Percentiles rank a stretch among this genome's conserved stretches.
These are phyloP conservation scores for Zasmidium citrigriseum DNA, from an alignment of 2,329 filamentous ascomycete genomes.

Conservation along the genomic window DNA sequence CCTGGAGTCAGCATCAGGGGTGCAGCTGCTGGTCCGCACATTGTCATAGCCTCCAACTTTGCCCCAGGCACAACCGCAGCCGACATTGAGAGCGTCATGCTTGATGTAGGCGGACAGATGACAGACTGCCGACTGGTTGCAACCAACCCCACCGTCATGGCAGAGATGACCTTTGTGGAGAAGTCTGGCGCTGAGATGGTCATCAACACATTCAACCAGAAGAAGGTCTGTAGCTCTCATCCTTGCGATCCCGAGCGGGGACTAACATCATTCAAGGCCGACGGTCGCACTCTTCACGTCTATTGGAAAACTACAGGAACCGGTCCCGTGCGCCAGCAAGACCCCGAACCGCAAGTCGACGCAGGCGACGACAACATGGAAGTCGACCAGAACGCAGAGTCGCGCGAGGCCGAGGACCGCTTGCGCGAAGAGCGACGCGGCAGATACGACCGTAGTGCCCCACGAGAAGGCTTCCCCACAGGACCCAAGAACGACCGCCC, in stretches of 20 bases:
- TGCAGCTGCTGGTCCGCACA: slow-evolving; percentile 64
- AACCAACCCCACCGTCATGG: slow-evolving; percentile 70
- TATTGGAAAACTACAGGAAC: slow-evolving; percentile 44
- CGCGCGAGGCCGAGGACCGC: slow-evolving; percentile 33
- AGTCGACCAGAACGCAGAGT: slow-evolving; percentile 37
- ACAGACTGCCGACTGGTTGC: slow-evolving; percentile 68
- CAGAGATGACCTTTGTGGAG: slow-evolving; percentile 73
- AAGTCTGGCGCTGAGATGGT: slow-evolving; percentile 73
- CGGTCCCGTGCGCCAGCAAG: slow-evolving; percentile 30
- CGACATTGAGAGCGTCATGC: slow-evolving; percentile 79
- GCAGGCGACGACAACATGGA: slow-evolving; percentile 44
- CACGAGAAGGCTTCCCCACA: slow-evolving; percentile 22
- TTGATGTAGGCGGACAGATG: slow-evolving; percentile 62
- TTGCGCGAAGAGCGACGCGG: slow-evolving; percentile 35
- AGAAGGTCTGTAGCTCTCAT: slow-evolving; percentile 60
- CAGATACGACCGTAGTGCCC: slow-evolving; percentile 24
- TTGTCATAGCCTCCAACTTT: slow-evolving; percentile 78
- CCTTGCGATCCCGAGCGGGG: slow-evolving; percentile 8
- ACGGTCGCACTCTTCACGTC: slow-evolving; percentile 72
- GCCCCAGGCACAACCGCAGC: slow-evolving; percentile 77
- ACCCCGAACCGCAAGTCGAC: slow-evolving; percentile 15
- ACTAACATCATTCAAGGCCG: slow-evolving; percentile 55
- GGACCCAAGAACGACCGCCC: slow-evolving; percentile 22
- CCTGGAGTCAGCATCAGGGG: slow-evolving; percentile 70
- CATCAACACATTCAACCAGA: slow-evolving; percentile 74